Conservation (phyloP, 2,329 filamentous ascomycete genomes). For the Lecanicillium sp. region DNA sequence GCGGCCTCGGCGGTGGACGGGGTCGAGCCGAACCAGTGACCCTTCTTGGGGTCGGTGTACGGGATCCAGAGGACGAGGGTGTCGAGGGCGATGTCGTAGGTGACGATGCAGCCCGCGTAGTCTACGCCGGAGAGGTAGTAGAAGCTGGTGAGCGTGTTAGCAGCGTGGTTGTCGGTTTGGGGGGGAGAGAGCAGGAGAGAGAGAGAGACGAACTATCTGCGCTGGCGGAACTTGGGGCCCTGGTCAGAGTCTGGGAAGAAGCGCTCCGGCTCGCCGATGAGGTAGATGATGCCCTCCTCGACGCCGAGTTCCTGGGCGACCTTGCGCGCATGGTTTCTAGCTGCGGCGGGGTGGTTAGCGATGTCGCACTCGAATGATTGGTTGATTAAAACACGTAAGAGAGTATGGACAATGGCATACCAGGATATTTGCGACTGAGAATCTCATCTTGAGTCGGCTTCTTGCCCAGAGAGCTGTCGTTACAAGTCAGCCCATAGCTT, state of each 20-base stretch:
- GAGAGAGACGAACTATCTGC: constrained; percentile 39
- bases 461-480: constrained; percentile 33
- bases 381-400: neutral
- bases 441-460: constrained; percentile 22
- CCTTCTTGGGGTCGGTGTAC: constrained; percentile 53
- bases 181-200: neutral
- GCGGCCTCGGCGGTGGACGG: constrained; percentile 57
- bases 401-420: constrained; percentile 21
- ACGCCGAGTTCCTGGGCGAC: constrained; percentile 46
- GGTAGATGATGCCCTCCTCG: constrained; percentile 47
- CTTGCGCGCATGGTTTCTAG: constrained; percentile 52
- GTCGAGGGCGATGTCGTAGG: constrained; percentile 54
- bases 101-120: constrained; percentile 49
- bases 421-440: constrained; percentile 24
- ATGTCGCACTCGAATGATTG: too few species aligned
- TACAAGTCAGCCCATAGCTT: neutral
- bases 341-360: constrained; percentile 26
- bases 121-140: constrained; percentile 52
- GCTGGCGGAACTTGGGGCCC: constrained; percentile 49
- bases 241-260: constrained; percentile 56
- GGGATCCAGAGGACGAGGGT: constrained; percentile 68
- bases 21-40: constrained; percentile 59
- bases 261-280: constrained; percentile 45
- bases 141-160: constrained; percentile 38
- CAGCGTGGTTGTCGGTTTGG: neutral